phyloP scores from a whole-genome alignment of 768 basidiomycete genomes.

The Boletus huronensis region DNA sequence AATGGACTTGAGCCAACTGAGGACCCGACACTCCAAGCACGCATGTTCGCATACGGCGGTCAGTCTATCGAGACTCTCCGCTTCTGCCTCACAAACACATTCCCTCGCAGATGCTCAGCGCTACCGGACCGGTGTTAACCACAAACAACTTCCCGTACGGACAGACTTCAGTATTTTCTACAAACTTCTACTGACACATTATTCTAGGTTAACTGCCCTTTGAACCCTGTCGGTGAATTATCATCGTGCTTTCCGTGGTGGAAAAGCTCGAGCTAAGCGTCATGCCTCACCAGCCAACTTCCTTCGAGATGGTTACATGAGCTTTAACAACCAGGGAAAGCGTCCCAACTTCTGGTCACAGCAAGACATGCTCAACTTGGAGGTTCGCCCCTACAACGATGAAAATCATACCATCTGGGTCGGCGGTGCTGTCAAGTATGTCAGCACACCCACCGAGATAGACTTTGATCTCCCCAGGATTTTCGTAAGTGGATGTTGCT shows the following conservation, averaged over 20 bases:
- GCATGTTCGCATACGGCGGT: slow-evolving; percentile 57
- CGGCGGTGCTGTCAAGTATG: slow-evolving; percentile 38
- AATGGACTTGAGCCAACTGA: slow-evolving; percentile 46
- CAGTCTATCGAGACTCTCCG: slow-evolving; percentile 1
- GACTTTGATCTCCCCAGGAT: slow-evolving; percentile 40
- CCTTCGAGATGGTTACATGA: slow-evolving; percentile 39
- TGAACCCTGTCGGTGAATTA: slow-evolving; percentile 35
- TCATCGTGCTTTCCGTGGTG: too few species aligned
- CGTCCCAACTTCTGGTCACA: slow-evolving; percentile 40
- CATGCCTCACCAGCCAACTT: slow-evolving; percentile 31
- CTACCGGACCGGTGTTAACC: slow-evolving; percentile 38
- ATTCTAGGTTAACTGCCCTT: slow-evolving; percentile 35
- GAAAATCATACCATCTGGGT: slow-evolving; percentile 41
- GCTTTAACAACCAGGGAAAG: slow-evolving; percentile 35
- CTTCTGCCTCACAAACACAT: background rate
- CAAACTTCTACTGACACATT: background rate
- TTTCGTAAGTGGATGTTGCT: slow-evolving; percentile 21
- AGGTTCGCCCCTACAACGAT: slow-evolving; percentile 33
- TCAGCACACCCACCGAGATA: slow-evolving; percentile 34
- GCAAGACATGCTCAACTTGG: slow-evolving; percentile 32
- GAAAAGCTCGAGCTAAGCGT: background rate
- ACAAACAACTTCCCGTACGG: slow-evolving; percentile 36
- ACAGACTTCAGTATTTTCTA: background rate
- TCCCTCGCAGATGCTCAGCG: slow-evolving; percentile 34
- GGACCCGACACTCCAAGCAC: slow-evolving; percentile 56